phyloP scores from a whole-genome alignment of 2,329 filamentous ascomycete genomes.

The Apiospora koreana region DNA sequence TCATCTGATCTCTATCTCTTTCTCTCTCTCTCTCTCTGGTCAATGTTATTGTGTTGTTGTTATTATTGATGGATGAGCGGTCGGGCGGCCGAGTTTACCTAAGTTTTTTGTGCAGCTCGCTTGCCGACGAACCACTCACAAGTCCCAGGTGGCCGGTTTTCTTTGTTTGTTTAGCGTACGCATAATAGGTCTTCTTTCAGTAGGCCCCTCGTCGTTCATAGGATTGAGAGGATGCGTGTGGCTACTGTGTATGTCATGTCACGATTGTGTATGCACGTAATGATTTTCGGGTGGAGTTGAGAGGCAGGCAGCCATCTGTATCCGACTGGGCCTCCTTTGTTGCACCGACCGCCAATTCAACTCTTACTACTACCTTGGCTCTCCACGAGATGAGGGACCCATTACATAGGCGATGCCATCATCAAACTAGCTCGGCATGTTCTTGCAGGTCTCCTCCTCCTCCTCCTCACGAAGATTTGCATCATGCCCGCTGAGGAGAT shows the following conservation, averaged over 20 bases:
- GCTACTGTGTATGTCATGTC: constrained; percentile 11
- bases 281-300: constrained; percentile 1
- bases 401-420: constrained; percentile 8
- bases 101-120: background rate
- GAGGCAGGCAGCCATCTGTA: constrained; percentile 5
- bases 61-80: constrained; percentile 1
- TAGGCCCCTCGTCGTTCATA: background rate
- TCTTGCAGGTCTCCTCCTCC: background rate
- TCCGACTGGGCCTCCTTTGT: background rate
- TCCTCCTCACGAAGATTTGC: background rate
- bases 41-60: constrained; percentile 5
- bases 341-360: constrained; percentile 3
- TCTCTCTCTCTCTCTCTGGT: too few species aligned
- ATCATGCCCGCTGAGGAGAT: constrained; percentile 2
- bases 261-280: constrained; percentile 12
- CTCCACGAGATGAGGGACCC: constrained; percentile 7
- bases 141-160: background rate
- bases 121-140: constrained; percentile 9
- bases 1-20: background rate
- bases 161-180: constrained; percentile 12
- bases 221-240: background rate
- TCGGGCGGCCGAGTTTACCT: constrained; percentile 9
- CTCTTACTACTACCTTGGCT: background rate
- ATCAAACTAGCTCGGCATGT: constrained; percentile 4
- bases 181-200: background rate